These are phyloP conservation scores for Pseudogymnoascus sp. DNA, from an alignment of 2,329 filamentous ascomycete genomes.

Conservation along the genomic window DNA sequence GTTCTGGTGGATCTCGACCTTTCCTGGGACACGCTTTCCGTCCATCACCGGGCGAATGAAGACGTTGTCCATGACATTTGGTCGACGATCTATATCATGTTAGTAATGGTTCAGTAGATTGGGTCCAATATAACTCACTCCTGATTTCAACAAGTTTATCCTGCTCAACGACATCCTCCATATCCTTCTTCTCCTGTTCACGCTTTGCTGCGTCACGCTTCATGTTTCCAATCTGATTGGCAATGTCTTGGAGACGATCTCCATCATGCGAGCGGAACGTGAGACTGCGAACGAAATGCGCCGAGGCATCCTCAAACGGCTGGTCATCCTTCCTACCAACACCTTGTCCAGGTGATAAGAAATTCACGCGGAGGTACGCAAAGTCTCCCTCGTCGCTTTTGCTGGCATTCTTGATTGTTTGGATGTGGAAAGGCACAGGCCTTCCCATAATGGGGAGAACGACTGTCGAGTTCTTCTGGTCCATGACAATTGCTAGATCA, in stretches of 20 bases:
- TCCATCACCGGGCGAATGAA: slow-evolving; percentile 94
- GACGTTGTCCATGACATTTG: slow-evolving; percentile 83
- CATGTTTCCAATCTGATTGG: slow-evolving; percentile 88
- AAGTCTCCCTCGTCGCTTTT: slow-evolving; percentile 95
- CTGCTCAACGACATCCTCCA: slow-evolving; percentile 98
- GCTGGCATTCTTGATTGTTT: slow-evolving; percentile 97
- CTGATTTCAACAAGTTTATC: slow-evolving; percentile 93
- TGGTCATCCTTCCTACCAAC: slow-evolving; percentile 96
- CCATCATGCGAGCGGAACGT: slow-evolving; percentile 91
- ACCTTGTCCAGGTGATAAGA: slow-evolving; percentile 92
- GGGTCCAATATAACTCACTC: slow-evolving; percentile 48
- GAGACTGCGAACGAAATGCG: slow-evolving; percentile 90
- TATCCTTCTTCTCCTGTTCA: slow-evolving; percentile 97
- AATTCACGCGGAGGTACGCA: slow-evolving; percentile 92
- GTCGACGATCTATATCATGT: slow-evolving; percentile 68
- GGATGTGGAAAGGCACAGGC: slow-evolving; percentile 95
- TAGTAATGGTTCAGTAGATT: slow-evolving; percentile 29
- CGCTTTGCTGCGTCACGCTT: slow-evolving; percentile 87
- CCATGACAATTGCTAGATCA: slow-evolving; percentile 83
- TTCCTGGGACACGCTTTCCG: slow-evolving; percentile 90
- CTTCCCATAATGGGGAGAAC: slow-evolving; percentile 95
- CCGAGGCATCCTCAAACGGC: slow-evolving; percentile 91
- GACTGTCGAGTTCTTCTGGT: slow-evolving; percentile 81
- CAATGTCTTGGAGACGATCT: slow-evolving; percentile 81
- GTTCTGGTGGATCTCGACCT: slow-evolving; percentile 96